These are phyloP conservation scores for Hypocrella siamensis DNA, from an alignment of 2,329 filamentous ascomycete genomes.

Conservation along the genomic window DNA sequence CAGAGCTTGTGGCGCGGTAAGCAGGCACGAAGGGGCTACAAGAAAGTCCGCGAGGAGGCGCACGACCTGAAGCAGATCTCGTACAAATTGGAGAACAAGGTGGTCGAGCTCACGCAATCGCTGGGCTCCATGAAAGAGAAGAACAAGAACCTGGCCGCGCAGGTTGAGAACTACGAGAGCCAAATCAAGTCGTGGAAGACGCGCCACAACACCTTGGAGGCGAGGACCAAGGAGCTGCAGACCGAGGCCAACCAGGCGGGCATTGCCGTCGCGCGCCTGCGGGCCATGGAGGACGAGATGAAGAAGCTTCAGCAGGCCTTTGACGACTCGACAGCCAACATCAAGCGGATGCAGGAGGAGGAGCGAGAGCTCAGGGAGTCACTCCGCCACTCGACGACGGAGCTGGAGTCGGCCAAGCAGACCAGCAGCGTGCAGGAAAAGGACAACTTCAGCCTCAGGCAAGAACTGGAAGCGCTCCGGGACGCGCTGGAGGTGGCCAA, in stretches of 20 bases:
- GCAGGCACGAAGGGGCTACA: conserved; percentile 68
- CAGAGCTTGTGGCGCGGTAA: conserved; percentile 90
- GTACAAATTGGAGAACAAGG: conserved; percentile 99
- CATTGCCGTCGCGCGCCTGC: conserved; percentile 79
- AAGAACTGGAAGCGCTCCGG: conserved; percentile 79
- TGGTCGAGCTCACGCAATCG: conserved; percentile 91
- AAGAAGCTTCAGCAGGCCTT: conserved; percentile 76
- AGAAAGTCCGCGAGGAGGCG: conserved; percentile 82
- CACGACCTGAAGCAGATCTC: conserved; percentile 98
- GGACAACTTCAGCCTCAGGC: conserved; percentile 71
- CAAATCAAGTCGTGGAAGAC: conserved; percentile 95
- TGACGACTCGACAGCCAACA: conserved; percentile 77
- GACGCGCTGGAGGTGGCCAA: conserved; percentile 85
- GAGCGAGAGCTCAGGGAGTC: conserved; percentile 75
- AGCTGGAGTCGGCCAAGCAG: conserved; percentile 66
- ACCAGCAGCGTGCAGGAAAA: conserved; percentile 62
- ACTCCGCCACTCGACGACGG: conserved; percentile 60
- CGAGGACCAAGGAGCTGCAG: conserved; percentile 83
- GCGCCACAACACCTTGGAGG: conserved; percentile 78
- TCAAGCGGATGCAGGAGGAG: conserved; percentile 90
- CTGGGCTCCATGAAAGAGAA: conserved; percentile 84
- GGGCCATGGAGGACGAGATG: conserved; percentile 92
- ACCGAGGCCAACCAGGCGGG: conserved; percentile 95
- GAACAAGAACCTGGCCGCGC: conserved; percentile 76
- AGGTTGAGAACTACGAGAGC: conserved; percentile 89